Percentiles rank a stretch among this genome's conserved stretches.
These are phyloP conservation scores for Fusarium anguioides DNA, from an alignment of 2,329 filamentous ascomycete species.

Conservation along the genomic window DNA sequence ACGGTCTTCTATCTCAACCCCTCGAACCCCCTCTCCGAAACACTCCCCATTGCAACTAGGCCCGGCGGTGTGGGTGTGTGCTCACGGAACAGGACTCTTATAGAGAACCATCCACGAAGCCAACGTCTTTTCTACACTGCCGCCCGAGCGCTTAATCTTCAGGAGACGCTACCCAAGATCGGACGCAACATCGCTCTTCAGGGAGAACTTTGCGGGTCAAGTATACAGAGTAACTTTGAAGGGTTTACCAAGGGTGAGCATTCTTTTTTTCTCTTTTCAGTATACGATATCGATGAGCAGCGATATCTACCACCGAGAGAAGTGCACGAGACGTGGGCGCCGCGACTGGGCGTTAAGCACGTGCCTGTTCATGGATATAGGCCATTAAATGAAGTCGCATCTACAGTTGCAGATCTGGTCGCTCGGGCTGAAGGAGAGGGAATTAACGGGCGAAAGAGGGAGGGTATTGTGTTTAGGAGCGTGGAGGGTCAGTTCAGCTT, in stretches of 20 bases:
- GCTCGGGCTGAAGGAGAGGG: conserved; percentile 37
- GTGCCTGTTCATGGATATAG: conserved; percentile 45
- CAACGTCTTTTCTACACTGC: conserved; percentile 32
- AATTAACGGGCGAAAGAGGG: conserved; percentile 39
- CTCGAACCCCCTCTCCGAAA: conserved; percentile 28
- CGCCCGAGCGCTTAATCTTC: conserved; percentile 19
- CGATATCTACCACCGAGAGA: conserved; percentile 43
- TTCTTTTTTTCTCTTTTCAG: conserved; percentile 50
- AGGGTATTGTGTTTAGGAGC: conserved; percentile 43
- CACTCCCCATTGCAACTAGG: conserved; percentile 27
- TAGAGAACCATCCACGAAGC: conserved; percentile 20
- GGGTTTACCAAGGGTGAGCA: conserved; percentile 35
- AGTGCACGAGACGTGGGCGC: conserved; percentile 45
- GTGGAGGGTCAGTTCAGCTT: conserved; percentile 38
- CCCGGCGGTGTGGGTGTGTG: conserved; percentile 34
- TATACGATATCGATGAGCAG: conserved; percentile 48
- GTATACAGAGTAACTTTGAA: conserved; percentile 40
- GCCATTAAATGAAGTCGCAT: conserved; percentile 24
- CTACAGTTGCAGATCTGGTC: conserved; percentile 30
- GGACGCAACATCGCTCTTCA: conserved; percentile 39
- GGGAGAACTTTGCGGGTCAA: conserved; percentile 43
- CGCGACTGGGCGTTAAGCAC: conserved; percentile 47
- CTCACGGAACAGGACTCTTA: conserved; percentile 38
- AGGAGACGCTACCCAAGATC: conserved; percentile 12
- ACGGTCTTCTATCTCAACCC: conserved; percentile 51